Evolutionary conservation across 2,329 filamentous ascomycete genomes (phyloP), one percentile per base, ranked within the genome.

Genomic region (Diaporthe citrichinensis): DNA sequence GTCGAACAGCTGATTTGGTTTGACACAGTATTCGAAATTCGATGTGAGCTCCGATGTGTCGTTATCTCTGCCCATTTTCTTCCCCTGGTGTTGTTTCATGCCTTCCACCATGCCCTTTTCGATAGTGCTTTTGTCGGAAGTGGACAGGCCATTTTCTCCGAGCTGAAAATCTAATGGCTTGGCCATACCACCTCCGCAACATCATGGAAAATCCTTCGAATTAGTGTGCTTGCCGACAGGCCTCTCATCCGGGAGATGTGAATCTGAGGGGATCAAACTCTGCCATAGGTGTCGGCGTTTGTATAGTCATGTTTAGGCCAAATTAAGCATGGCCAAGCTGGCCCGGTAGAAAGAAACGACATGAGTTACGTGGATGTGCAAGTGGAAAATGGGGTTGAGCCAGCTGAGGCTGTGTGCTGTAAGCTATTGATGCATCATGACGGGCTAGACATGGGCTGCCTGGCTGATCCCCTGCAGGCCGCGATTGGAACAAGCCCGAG

Each of bases 401-500:
- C 39, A 28, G 58, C 39, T 62, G 58, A 44, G 58, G 58, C 58
- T 44, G 39, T 62, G 58, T 28, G n/a, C 39, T 44, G 39, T n/a
- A 62, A 20, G 58, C 36, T 23, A 44, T 28, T 44, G n/a, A 7
- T 28, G 58, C 36, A 34, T 20, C n/a, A 12, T 20, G 12, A 7
- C 4, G 20, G 44, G 44, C 44, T 17, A 49, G 44, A 49, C 51
- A 14, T 39, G 9, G 34, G 34, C 23, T 61, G 57, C 57, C 12
- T 9, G 9, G 57, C 31, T 23, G 9, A 25, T 23, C 23, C 12
- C 57, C 3, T 41, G 23, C 25, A 61, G 57, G 44, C 57, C 39
- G 5, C n/a, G n/a, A n/a, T n/a, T n/a, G n/a, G n/a, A n/a, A n/a
- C 12, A 25, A 39, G 15, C 4, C 7, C 15, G 57, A 23, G 34